phyloP scores from a whole-genome alignment of 2,329 filamentous ascomycete genomes.

The Daldinia sp. region DNA sequence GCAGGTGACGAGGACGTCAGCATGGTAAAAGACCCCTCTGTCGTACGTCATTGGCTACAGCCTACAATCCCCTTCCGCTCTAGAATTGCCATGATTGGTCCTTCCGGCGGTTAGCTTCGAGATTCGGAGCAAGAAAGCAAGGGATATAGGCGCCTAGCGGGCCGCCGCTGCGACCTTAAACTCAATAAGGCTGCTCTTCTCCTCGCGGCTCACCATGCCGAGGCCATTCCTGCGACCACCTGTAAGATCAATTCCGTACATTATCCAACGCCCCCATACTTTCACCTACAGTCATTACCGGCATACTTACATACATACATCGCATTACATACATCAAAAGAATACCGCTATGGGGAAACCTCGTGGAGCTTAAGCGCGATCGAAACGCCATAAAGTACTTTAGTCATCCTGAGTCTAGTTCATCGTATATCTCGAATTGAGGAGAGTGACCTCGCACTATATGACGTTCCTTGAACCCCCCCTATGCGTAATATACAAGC shows the following conservation, averaged over 20 bases:
- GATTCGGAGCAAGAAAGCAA: slow-evolving; percentile 19
- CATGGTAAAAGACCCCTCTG: slow-evolving; percentile 23
- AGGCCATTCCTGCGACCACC: slow-evolving; percentile 42
- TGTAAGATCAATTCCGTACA: slow-evolving; percentile 35
- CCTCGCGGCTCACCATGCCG: slow-evolving; percentile 31
- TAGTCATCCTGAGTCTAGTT: background rate
- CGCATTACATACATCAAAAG: slow-evolving; percentile 1
- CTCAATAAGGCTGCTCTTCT: slow-evolving; percentile 27
- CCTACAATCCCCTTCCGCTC: slow-evolving; percentile 16
- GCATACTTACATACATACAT: slow-evolving; percentile 2
- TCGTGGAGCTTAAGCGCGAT: background rate
- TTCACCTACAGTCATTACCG: no score
- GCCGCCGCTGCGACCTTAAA: slow-evolving; percentile 31
- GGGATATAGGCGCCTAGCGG: slow-evolving; percentile 33
- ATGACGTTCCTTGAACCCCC: slow-evolving; percentile 31
- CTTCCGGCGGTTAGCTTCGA: slow-evolving; percentile 26
- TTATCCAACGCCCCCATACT: slow-evolving; percentile 14
- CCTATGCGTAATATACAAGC: slow-evolving; percentile 40
- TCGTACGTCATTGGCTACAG: slow-evolving; percentile 36
- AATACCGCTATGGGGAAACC: background rate
- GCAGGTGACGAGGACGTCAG: slow-evolving; percentile 32
- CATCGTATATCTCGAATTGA: slow-evolving; percentile 36
- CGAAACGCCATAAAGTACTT: background rate
- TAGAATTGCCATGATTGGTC: slow-evolving; percentile 23
- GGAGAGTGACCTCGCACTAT: slow-evolving; percentile 43